Percentiles rank a stretch among this genome's conserved stretches.
These are phyloP conservation scores for Suillus sp. DNA, from an alignment of 768 basidiomycete species.

Conservation along the genomic window DNA sequence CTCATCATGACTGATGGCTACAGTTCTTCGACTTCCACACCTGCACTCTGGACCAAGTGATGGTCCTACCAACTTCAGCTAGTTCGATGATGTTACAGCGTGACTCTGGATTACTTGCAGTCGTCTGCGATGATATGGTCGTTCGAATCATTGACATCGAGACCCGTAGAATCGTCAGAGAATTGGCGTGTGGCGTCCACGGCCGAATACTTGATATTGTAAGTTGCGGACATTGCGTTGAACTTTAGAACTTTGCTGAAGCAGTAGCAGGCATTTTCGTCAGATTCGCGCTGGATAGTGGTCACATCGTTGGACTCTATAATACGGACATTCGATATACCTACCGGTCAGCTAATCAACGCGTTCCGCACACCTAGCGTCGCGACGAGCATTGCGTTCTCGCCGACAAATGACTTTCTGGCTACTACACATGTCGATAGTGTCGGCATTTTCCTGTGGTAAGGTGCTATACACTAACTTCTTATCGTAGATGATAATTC, in stretches of 20 bases:
- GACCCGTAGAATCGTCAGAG: conserved; percentile 84
- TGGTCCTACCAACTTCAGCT: conserved; percentile 67
- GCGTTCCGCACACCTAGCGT: conserved; percentile 86
- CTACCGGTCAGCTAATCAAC: conserved; percentile 90
- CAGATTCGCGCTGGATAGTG: conserved; percentile 93
- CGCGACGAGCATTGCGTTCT: conserved; percentile 89
- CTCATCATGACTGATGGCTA: conserved; percentile 4
- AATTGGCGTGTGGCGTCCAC: conserved; percentile 74
- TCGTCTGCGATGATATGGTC: conserved; percentile 82
- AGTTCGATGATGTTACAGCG: conserved; percentile 77
- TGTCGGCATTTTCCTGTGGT: conserved; percentile 96
- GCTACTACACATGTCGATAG: conserved; percentile 94
- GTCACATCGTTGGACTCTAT: conserved; percentile 86
- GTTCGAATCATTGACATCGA: conserved; percentile 92
- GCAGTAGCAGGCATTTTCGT: conserved; percentile 77
- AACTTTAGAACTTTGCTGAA: conserved; percentile 12
- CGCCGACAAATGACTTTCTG: conserved; percentile 93
- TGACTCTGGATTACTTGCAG: conserved; percentile 82
- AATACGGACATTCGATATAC: conserved; percentile 94
- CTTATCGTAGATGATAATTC: conserved; percentile 8
- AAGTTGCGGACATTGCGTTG: conserved; percentile 29
- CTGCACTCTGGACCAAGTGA: conserved; percentile 66
- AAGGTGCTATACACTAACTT: conserved; percentile 20
- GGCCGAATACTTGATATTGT: conserved; percentile 90
- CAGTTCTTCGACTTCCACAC: conserved; percentile 98